Conservation (phyloP, 495 filamentous ascomycete genomes). For the Tuber brumale region DNA sequence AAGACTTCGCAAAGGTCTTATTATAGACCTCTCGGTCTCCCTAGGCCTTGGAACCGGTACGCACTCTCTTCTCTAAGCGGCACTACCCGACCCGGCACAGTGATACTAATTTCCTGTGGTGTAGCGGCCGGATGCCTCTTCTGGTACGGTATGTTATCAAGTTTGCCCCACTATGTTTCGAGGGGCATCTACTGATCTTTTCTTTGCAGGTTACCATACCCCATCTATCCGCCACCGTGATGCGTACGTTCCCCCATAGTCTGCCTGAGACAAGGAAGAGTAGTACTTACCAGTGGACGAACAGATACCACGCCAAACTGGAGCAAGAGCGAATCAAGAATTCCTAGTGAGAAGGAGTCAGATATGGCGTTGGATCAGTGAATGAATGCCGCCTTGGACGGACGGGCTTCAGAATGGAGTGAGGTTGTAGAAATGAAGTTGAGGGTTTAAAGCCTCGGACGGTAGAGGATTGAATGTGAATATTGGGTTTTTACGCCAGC, state of each 20-base stretch:
- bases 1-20: conserved; percentile 67
- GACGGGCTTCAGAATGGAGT: neutral
- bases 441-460: neutral
- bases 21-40: conserved; percentile 71
- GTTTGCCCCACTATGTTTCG: conserved; percentile 9
- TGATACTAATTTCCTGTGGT: conserved; percentile 40
- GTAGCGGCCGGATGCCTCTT: conserved; percentile 62
- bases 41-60: conserved; percentile 53
- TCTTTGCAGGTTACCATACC: conserved; percentile 62
- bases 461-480: neutral
- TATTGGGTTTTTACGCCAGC: neutral
- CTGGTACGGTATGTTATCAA: conserved; percentile 57
- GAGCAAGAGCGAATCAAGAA: conserved; percentile 52
- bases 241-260: conserved; percentile 31
- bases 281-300: neutral
- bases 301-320: conserved; percentile 63
- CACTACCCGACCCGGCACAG: neutral
- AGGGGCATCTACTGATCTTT: conserved; percentile 7
- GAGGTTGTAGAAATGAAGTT: neutral
- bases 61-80: neutral
- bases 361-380: neutral
- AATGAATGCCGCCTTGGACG: neutral
- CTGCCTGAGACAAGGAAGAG: neutral
- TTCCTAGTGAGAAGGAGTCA: conserved; percentile 9
- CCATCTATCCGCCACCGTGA: conserved; percentile 70